Conservation (phyloP, 1,139 yeast genomes). For the Protomyces macrosporus region DNA sequence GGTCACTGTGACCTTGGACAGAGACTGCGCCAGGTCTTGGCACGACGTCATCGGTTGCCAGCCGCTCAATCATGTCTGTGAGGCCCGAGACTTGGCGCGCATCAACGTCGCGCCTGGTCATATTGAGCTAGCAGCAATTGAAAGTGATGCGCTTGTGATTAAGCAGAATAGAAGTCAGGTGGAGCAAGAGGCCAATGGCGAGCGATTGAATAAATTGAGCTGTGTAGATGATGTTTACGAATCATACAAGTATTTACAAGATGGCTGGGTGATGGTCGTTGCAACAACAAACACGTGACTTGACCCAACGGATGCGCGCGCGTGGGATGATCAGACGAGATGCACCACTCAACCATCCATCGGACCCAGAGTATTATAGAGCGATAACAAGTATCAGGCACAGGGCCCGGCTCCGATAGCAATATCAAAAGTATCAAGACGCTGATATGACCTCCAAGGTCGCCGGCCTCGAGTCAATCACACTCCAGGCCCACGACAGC, state of each 20-base stretch:
- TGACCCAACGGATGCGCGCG: too few relatives aligned
- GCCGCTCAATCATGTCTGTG: slow-evolving; percentile 19
- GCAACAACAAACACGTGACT: too few relatives aligned
- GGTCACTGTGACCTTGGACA: neutral
- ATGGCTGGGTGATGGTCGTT: too few relatives aligned
- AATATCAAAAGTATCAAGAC: neutral
- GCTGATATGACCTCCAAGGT: neutral
- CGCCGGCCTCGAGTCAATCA: slow-evolving; percentile 9
- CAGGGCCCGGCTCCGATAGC: too few relatives aligned
- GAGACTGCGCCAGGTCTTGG: neutral
- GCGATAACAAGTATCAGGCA: too few relatives aligned
- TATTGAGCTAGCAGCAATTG: too few relatives aligned
- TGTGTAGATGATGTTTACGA: too few relatives aligned
- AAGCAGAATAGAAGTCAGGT: neutral
- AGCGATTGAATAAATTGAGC: too few relatives aligned
- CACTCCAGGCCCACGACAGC: slow-evolving; percentile 51
- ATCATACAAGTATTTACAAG: too few relatives aligned
- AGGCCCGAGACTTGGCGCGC: neutral
- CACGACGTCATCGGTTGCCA: slow-evolving; percentile 8
- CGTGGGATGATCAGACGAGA: too few relatives aligned
- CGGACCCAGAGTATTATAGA: too few relatives aligned
- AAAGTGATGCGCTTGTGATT: neutral
- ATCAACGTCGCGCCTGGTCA: neutral
- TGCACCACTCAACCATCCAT: too few relatives aligned
- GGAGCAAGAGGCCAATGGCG: neutral